phyloP scores from a whole-genome alignment of 345 rosid genomes.

The Eucalyptus cloeziana region DNA sequence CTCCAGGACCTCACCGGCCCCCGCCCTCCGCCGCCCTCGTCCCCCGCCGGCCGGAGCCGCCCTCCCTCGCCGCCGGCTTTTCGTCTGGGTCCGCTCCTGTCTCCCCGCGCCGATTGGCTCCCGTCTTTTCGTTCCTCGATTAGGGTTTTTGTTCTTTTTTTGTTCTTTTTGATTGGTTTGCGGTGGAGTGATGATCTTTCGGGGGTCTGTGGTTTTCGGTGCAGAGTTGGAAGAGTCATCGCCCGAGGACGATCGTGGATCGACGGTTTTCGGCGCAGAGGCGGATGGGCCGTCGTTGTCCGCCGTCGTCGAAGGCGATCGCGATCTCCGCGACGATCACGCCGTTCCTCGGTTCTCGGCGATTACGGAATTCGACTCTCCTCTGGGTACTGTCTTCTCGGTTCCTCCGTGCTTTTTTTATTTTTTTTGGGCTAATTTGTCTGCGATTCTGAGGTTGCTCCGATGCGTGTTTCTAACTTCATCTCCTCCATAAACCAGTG shows the following conservation, averaged over 20 bases:
- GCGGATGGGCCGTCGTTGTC: slow-evolving; percentile 10
- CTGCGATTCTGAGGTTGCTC: not conserved
- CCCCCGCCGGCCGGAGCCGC: not conserved
- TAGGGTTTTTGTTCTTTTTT: not conserved
- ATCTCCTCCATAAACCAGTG: not conserved
- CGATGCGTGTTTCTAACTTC: not conserved
- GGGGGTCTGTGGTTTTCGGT: not conserved
- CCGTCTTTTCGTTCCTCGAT: not conserved
- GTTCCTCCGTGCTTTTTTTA: not conserved
- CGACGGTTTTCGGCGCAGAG: not conserved
- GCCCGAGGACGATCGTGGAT: not conserved
- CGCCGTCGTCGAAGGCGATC: slow-evolving; percentile 11
- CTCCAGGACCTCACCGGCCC: slow-evolving; percentile 68
- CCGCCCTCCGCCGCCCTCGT: slow-evolving; percentile 14
- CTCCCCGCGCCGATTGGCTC: not conserved
- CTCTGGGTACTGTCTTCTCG: slow-evolving; percentile 4
- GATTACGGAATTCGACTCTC: slow-evolving; percentile 48
- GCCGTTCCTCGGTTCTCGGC: slow-evolving; percentile 16
- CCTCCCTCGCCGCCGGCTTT: not conserved
- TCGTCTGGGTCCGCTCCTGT: slow-evolving; percentile 8
- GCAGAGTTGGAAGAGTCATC: not conserved
- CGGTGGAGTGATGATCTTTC: not conserved
- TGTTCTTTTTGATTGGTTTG: not conserved
- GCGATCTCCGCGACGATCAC: not conserved
- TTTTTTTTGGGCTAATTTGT: not conserved